Evolutionary conservation across 306 rosid species (phyloP).

Genomic region (Potentilla sterilis): DNA sequence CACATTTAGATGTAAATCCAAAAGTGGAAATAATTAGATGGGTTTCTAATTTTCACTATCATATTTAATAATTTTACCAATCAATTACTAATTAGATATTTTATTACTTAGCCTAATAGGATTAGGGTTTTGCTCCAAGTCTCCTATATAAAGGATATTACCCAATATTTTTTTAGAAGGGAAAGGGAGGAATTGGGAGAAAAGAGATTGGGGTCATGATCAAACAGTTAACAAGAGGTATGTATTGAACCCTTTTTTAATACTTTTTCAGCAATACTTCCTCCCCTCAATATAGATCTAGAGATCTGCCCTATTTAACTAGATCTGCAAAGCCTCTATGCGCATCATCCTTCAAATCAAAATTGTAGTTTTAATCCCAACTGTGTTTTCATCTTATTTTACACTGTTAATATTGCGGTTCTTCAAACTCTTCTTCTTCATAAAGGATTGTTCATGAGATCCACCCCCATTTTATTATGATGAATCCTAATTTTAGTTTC

Average conservation of each 20-base stretch:
- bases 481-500: background rate
- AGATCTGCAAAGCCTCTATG: background rate
- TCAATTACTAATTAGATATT: too few species aligned
- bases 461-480: background rate
- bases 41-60: too few species aligned
- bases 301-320: background rate
- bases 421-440: background rate
- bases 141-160: background rate
- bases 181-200: background rate
- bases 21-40: too few species aligned
- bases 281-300: background rate
- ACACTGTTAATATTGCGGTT: background rate
- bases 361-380: background rate
- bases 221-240: slow-evolving; percentile 2
- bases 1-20: too few species aligned
- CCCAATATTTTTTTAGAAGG: background rate
- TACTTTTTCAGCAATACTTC: background rate
- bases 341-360: background rate
- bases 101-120: background rate
- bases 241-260: background rate
- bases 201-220: background rate
- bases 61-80: too few species aligned
- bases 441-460: background rate
- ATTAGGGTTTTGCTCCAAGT: background rate
- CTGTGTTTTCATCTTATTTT: background rate